A percentile compares a stretch with the other conserved stretches of the same genome.
Conservation (phyloP, 2,329 filamentous ascomycete genomes). For the Colletotrichum chrysophilum region DNA sequence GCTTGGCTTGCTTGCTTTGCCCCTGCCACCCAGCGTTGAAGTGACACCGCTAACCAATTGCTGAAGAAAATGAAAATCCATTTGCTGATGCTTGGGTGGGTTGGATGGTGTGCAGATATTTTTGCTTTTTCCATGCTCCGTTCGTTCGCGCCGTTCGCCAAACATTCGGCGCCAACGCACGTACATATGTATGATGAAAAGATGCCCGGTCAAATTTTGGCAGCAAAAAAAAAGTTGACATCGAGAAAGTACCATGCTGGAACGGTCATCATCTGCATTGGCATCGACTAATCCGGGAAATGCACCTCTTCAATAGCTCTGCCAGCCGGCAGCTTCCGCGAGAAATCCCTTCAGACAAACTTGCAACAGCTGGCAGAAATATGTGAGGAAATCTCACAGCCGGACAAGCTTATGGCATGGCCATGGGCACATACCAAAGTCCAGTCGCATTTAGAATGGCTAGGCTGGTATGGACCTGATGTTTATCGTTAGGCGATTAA, state of each 20-base stretch:
- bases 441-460: not conserved
- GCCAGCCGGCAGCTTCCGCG: slow-evolving; percentile 1
- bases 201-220: not conserved
- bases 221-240: not conserved
- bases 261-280: not conserved
- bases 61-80: not conserved
- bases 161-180: not conserved
- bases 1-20: not conserved
- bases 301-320: not conserved
- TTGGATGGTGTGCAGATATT: not conserved
- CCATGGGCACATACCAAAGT: not conserved
- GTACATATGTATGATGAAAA: not conserved
- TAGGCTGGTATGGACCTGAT: not conserved
- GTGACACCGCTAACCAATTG: not conserved
- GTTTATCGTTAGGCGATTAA: not conserved
- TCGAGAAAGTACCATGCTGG: not conserved
- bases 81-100: not conserved
- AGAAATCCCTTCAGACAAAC: not conserved
- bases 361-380: not conserved
- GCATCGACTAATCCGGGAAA: not conserved
- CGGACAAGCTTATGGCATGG: not conserved
- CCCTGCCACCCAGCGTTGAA: not conserved
- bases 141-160: slow-evolving; percentile 12
- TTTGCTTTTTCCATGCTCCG: not conserved
- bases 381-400: not conserved